These are phyloP conservation scores for Pseudogymnoascus sp. DNA, from an alignment of 2,329 filamentous ascomycete genomes.

Conservation along the genomic window DNA sequence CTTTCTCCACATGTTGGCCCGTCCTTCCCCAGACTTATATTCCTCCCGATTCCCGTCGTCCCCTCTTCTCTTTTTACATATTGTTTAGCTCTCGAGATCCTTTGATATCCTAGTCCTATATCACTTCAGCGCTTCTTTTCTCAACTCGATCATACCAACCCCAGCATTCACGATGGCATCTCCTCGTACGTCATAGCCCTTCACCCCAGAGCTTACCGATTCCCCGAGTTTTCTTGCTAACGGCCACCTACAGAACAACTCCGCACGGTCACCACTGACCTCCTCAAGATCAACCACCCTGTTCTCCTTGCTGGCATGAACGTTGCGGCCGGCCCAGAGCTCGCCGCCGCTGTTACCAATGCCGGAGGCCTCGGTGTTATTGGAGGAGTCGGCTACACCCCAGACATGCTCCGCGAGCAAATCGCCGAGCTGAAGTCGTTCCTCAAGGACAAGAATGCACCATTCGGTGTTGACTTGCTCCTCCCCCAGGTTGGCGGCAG, in stretches of 20 bases:
- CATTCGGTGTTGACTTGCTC: constrained; percentile 89
- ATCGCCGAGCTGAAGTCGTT: constrained; percentile 88
- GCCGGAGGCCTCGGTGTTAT: constrained; percentile 95
- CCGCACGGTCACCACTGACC: constrained; percentile 85
- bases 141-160: constrained; percentile 13
- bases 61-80: not conserved
- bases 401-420: constrained; percentile 93
- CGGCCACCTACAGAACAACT: constrained; percentile 58
- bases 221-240: constrained; percentile 19
- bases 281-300: constrained; percentile 96
- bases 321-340: constrained; percentile 90
- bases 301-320: constrained; percentile 97
- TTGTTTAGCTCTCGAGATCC: not conserved
- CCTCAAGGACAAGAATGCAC: constrained; percentile 81
- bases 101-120: not conserved
- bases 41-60: not conserved
- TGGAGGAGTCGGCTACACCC: constrained; percentile 90
- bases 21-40: constrained; percentile 7
- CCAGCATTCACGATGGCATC: constrained; percentile 55
- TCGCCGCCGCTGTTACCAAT: constrained; percentile 94
- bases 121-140: not conserved
- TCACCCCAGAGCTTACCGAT: not conserved
- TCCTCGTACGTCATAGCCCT: constrained; percentile 54
- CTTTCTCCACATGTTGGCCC: constrained; percentile 7
- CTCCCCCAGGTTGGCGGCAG: constrained; percentile 90